Evolutionary conservation across 2,329 filamentous ascomycete genomes (phyloP).

Genomic region (Bipolaris cookei): DNA sequence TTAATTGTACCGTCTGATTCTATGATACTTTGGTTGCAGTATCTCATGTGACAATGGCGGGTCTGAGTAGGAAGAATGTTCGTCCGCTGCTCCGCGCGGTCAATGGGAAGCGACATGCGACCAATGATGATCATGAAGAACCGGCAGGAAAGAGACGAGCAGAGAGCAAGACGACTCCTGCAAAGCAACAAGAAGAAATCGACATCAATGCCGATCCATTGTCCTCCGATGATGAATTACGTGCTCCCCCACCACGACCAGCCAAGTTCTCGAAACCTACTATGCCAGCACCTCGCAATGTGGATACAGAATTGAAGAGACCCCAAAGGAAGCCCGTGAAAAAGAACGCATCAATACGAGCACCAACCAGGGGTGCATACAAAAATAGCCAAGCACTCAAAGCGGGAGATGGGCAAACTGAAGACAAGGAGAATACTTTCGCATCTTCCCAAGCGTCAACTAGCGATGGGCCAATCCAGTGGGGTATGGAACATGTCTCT

Average conservation of each 20-base stretch:
- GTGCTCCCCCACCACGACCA: constrained; percentile 7
- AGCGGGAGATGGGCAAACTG: constrained; percentile 4
- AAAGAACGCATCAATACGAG: constrained; percentile 10
- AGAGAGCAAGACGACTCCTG: not conserved
- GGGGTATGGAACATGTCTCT: constrained; percentile 20
- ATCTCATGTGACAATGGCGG: constrained; percentile 18
- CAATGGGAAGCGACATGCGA: constrained; percentile 45
- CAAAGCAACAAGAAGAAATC: constrained; percentile 10
- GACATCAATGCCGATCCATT: constrained; percentile 29
- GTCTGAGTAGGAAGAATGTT: constrained; percentile 13
- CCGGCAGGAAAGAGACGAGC: constrained; percentile 14
- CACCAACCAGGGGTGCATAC: constrained; percentile 16
- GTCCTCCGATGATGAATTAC: constrained; percentile 31
- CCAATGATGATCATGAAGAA: constrained; percentile 47
- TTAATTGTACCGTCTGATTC: not conserved
- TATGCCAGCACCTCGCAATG: constrained; percentile 1
- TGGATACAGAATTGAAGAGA: constrained; percentile 15
- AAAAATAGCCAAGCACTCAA: constrained; percentile 19
- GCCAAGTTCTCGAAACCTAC: constrained; percentile 7
- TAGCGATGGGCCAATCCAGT: constrained; percentile 3
- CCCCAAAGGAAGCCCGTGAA: constrained; percentile 1
- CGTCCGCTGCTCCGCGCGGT: constrained; percentile 42
- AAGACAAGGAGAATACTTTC: constrained; percentile 28
- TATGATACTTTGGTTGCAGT: not conserved
- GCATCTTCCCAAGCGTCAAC: constrained; percentile 14